These are phyloP conservation scores for Endocarpon pusillum DNA, from an alignment of 495 filamentous ascomycete genomes.

Conservation along the genomic window DNA sequence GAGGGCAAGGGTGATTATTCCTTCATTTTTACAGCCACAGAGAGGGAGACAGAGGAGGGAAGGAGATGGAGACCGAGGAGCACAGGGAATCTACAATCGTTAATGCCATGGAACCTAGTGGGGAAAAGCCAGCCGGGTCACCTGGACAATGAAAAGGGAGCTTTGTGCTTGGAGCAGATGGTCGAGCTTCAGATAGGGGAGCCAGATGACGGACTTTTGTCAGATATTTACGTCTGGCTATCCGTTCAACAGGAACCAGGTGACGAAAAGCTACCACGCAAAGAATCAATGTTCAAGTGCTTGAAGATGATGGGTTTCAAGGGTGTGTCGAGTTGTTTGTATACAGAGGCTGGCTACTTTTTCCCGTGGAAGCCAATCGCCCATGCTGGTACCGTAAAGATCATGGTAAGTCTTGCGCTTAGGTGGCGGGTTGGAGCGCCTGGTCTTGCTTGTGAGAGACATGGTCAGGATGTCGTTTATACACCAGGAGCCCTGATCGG, in stretches of 20 bases:
- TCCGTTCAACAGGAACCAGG: not conserved
- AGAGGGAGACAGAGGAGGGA: not conserved
- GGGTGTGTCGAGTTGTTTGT: not conserved
- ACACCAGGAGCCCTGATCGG: no score
- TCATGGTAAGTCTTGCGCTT: not conserved
- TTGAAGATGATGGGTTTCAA: not conserved
- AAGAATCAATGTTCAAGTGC: not conserved
- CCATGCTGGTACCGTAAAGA: not conserved
- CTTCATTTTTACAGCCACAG: constrained; percentile 1
- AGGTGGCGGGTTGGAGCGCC: constrained; percentile 1
- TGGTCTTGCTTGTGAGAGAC: no score
- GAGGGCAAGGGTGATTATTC: constrained; percentile 1
- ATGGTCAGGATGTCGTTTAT: no score
- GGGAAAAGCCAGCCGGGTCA: not conserved
- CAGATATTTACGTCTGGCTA: not conserved
- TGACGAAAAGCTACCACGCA: not conserved
- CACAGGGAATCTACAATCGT: not conserved
- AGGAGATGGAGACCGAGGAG: not conserved
- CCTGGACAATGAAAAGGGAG: not conserved
- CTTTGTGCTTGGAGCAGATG: not conserved
- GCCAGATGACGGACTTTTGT: no score
- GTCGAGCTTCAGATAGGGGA: not conserved
- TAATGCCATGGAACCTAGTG: not conserved
- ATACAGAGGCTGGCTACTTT: not conserved
- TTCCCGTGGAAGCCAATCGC: not conserved